A percentile compares a stretch with the other conserved stretches of the same genome.
Conservation (phyloP, 2,329 filamentous ascomycete species). For the Phyllosticta ampelicida region DNA sequence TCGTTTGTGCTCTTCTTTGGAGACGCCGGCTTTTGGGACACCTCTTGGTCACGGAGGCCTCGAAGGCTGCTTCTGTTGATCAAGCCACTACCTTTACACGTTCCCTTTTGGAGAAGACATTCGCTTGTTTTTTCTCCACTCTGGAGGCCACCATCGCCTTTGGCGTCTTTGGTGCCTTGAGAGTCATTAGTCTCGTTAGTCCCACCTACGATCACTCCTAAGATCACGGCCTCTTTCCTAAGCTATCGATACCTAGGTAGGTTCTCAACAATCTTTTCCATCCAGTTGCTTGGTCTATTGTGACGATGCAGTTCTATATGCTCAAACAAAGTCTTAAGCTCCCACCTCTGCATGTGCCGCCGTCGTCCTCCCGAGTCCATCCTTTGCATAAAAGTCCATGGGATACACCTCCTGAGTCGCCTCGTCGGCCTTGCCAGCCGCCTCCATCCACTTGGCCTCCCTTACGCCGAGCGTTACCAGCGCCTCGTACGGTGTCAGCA, state of each 20-base stretch:
- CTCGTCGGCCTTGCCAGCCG: slow-evolving; percentile 14
- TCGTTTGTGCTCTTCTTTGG: no score
- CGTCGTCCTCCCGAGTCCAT: slow-evolving; percentile 73
- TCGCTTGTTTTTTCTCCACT: background rate
- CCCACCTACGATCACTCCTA: background rate
- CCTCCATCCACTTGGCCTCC: slow-evolving; percentile 57
- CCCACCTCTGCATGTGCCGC: background rate
- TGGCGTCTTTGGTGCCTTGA: no score
- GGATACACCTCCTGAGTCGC: slow-evolving; percentile 60
- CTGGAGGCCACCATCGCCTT: background rate
- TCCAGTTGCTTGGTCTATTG: background rate
- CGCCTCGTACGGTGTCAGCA: slow-evolving; percentile 92
- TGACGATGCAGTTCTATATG: background rate
- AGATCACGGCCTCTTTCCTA: background rate
- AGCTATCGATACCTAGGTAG: background rate
- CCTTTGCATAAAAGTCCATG: slow-evolving; percentile 96
- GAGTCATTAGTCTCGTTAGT: no score
- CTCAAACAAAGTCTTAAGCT: background rate
- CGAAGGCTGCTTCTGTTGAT: background rate
- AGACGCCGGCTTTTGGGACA: no score
- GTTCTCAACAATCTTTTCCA: background rate
- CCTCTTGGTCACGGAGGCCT: no score
- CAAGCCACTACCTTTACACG: background rate
- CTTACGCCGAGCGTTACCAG: slow-evolving; percentile 74
- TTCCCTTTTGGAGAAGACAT: background rate